Base-by-base conservation (phyloP, 257 asterid species). In the Jasminum sambac region DNA sequence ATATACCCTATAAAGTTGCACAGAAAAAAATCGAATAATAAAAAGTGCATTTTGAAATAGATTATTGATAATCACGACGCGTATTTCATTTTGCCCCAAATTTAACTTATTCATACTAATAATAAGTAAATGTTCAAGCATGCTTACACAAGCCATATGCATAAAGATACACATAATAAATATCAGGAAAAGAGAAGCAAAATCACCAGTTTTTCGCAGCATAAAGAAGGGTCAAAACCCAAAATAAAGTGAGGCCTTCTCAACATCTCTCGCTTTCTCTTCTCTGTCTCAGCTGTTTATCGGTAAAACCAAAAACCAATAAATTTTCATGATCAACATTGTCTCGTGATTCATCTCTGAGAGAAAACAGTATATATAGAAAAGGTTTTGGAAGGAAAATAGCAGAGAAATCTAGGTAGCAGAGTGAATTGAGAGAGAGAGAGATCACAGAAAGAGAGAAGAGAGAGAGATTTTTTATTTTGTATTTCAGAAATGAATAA, bases 241-340 rank as follows among this genome's bases (percentile, higher is more conserved):
- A 84, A 69, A 72, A 88, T 89, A 79, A 92, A 92, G 81, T 83
- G 86, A 79, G 96, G 96, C 75, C 75, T 84, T 73, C 77, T 88
- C 72, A 75, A 76, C 97, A 89, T 78, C 83, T 74, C 75, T 58
- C 76, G 26, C 79, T 76, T 73, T 72, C 69, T 67, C 74, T 72
- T 73, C 78, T 69, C 60, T 71, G 64, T 58, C 66, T 64, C 73
- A 55, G 34, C 36, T 23, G 62, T 23, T 23, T 19, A 55, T 23
- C 34, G 62, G 36, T 55, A 9, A 50, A 17, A 50, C 25, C 5
- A 50, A n/a, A n/a, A 50, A 23, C 62, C 62, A 21, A 55, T 26
- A 55, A 23, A 55, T 8, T 10, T 10, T 55, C 6, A 19, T 3
- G 62, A 21, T 8, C 34, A 55, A 55, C 36, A 55, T 55, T 55